Percentiles rank a stretch among this genome's conserved stretches.
Evolutionary conservation across 2,329 filamentous ascomycete species (phyloP).

Genomic region (Setomelanomma holmii): DNA sequence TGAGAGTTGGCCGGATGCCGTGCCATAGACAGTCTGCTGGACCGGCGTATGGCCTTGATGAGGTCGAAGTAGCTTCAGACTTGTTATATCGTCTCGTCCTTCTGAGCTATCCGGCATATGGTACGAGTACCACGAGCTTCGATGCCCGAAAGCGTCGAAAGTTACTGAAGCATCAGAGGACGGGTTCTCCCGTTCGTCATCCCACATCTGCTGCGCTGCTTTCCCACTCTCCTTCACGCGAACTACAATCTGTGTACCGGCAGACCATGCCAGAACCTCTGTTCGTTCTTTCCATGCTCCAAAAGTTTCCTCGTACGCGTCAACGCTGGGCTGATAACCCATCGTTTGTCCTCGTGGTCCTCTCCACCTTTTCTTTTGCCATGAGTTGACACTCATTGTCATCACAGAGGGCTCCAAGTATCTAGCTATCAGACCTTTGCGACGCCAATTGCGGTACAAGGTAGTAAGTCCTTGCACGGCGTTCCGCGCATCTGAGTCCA

Average conservation of each 20-base stretch:
- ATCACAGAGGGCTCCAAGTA: conserved; percentile 56
- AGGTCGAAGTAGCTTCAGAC: conserved; percentile 60
- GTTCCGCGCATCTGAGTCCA: conserved; percentile 35
- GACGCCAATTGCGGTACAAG: conserved; percentile 64
- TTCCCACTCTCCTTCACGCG: conserved; percentile 55
- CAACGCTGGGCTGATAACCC: conserved; percentile 65
- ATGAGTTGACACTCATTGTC: conserved; percentile 46
- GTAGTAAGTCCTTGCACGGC: conserved; percentile 63
- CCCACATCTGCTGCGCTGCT: conserved; percentile 14
- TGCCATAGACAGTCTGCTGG: conserved; percentile 62
- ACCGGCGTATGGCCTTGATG: conserved; percentile 45
- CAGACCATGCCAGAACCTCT: conserved; percentile 67
- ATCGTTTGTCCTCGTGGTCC: conserved; percentile 59
- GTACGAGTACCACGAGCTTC: conserved; percentile 59
- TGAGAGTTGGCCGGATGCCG: conserved; percentile 62
- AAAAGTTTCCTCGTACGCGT: conserved; percentile 62
- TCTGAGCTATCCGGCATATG: conserved; percentile 59
- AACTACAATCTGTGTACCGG: conserved; percentile 63
- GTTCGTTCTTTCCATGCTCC: conserved; percentile 52
- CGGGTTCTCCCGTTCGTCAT: conserved; percentile 5
- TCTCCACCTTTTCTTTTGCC: conserved; percentile 48
- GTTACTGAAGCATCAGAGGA: conserved; percentile 26
- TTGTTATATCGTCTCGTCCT: conserved; percentile 66
- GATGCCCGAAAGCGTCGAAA: conserved; percentile 42
- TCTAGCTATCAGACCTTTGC: conserved; percentile 62